Conservation (phyloP, 2,329 filamentous ascomycete species). For the Aspergillus luchuensis region DNA sequence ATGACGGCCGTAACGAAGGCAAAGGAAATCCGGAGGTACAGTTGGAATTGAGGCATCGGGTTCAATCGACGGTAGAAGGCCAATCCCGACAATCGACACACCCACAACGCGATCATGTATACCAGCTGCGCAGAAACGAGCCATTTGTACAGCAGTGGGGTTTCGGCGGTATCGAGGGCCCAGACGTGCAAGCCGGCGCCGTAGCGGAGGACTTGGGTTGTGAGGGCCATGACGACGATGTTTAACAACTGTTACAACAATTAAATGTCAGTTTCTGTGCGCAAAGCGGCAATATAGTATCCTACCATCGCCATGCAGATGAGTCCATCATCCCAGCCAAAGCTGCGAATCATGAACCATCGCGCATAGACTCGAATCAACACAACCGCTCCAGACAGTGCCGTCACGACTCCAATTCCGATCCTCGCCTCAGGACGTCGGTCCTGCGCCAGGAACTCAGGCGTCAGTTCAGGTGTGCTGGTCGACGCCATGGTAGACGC, state of each 20-base stretch:
- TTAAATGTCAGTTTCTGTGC: too few species aligned
- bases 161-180: slow-evolving; percentile 5
- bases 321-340: slow-evolving; percentile 24
- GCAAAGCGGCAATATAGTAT: neutral
- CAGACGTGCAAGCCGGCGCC: slow-evolving; percentile 21
- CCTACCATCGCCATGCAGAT: slow-evolving; percentile 20
- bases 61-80: slow-evolving; percentile 26
- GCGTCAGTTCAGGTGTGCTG: neutral
- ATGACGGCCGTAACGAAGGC: slow-evolving; percentile 22
- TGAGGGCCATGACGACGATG: slow-evolving; percentile 18
- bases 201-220: slow-evolving; percentile 14
- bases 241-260: slow-evolving; percentile 7
- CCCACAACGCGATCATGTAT: slow-evolving; percentile 22
- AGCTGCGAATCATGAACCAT: slow-evolving; percentile 11
- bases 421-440: slow-evolving; percentile 1
- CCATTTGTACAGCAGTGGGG: slow-evolving; percentile 24
- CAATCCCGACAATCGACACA: slow-evolving; percentile 24
- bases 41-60: slow-evolving; percentile 18
- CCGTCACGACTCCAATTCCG: slow-evolving; percentile 31
- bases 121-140: slow-evolving; percentile 22
- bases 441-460: slow-evolving; percentile 10
- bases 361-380: slow-evolving; percentile 16
- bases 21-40: slow-evolving; percentile 14
- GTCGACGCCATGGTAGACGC: neutral
- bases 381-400: slow-evolving; percentile 15